Evolutionary conservation across 805 yeast genomes (phyloP).

Genomic region (Hagleromyces aurorensis): DNA sequence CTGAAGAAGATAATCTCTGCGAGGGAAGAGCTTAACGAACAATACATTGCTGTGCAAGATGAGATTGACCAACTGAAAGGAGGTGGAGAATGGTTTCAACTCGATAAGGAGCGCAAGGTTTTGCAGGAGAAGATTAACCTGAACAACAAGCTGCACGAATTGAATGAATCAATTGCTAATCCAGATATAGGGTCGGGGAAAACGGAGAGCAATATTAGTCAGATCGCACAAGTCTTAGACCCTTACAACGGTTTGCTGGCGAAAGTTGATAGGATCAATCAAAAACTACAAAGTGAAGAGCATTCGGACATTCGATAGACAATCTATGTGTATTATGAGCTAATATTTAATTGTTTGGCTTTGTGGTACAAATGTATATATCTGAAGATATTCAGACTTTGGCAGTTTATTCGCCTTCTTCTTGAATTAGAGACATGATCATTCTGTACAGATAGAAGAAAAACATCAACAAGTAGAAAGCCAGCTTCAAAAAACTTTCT

Average conservation of each 20-base stretch:
- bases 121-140: slow-evolving; percentile 11
- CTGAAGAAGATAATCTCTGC: slow-evolving; percentile 13
- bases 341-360: not conserved
- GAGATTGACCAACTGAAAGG: slow-evolving; percentile 9
- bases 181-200: slow-evolving; percentile 1
- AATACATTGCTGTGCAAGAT: slow-evolving; percentile 12
- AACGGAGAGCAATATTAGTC: slow-evolving; percentile 4
- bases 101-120: slow-evolving; percentile 11
- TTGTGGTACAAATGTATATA: slow-evolving; percentile 4
- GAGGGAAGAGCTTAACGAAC: slow-evolving; percentile 13
- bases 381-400: slow-evolving; percentile 3
- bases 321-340: not conserved
- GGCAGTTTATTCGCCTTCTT: slow-evolving; percentile 32
- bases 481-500: slow-evolving; percentile 84
- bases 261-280: slow-evolving; percentile 11
- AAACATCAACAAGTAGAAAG: slow-evolving; percentile 85
- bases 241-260: slow-evolving; percentile 18
- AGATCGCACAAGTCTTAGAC: slow-evolving; percentile 10
- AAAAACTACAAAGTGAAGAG: slow-evolving; percentile 4
- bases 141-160: slow-evolving; percentile 10
- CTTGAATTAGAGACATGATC: slow-evolving; percentile 86
- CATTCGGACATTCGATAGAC: not conserved
- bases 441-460: slow-evolving; percentile 93
- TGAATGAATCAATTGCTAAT: slow-evolving; percentile 7
- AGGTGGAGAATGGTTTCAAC: slow-evolving; percentile 13